These are phyloP conservation scores for Pythium oligandrum DNA, from an alignment of 352 stramenopile species.

Conservation along the genomic window DNA sequence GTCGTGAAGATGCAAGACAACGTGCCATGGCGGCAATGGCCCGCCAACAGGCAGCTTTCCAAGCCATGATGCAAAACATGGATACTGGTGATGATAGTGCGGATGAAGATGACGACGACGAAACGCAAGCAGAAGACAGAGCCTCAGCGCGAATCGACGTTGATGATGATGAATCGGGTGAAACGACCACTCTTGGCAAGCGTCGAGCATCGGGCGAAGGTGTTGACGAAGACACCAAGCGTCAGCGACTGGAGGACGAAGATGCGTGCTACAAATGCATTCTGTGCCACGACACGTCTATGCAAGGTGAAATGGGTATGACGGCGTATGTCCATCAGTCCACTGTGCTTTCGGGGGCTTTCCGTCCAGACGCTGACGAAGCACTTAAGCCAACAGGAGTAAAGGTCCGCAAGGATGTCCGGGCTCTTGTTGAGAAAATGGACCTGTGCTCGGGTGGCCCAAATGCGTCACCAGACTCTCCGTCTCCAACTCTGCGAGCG, in stretches of 20 bases:
- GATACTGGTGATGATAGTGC: constrained; percentile 19
- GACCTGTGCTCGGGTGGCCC: constrained; percentile 68
- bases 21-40: constrained; percentile 77
- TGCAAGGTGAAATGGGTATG: constrained; percentile 79
- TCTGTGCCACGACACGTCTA: constrained; percentile 78
- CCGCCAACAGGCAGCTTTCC: constrained; percentile 77
- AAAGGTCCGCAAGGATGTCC: constrained; percentile 53
- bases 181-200: constrained; percentile 32
- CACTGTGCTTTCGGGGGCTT: constrained; percentile 71
- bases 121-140: constrained; percentile 2
- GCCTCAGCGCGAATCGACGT: constrained; percentile 1
- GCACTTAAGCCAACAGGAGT: constrained; percentile 44
- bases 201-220: constrained; percentile 35
- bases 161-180: constrained; percentile 6
- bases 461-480: constrained; percentile 28
- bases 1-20: constrained; percentile 74
- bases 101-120: constrained; percentile 19
- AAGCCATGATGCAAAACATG: constrained; percentile 71
- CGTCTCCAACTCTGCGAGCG: constrained; percentile 52
- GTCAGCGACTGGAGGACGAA: constrained; percentile 39
- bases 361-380: constrained; percentile 69
- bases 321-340: constrained; percentile 84
- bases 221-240: constrained; percentile 32
- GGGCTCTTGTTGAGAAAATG: constrained; percentile 81
- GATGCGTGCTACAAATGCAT: constrained; percentile 62